Conservation (phyloP, 768 basidiomycete species). For the Cystobasidium tubakii region DNA sequence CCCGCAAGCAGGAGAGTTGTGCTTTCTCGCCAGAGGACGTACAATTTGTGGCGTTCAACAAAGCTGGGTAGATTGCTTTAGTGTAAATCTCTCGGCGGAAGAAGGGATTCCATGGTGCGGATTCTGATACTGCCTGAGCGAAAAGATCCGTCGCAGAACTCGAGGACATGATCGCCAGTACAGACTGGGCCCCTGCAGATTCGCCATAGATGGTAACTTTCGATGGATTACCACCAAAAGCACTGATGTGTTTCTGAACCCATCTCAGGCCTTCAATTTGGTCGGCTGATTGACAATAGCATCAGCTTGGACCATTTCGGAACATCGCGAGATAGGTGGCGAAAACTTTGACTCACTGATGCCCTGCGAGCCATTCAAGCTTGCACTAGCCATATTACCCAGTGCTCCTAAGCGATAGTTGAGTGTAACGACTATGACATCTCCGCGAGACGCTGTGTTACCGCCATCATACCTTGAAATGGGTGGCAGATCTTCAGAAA, state of each 20-base stretch:
- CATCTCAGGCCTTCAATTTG: constrained; percentile 42
- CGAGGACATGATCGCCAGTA: constrained; percentile 32
- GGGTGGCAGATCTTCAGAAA: not conserved
- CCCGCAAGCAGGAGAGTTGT: constrained; percentile 15
- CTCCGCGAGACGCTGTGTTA: constrained; percentile 36
- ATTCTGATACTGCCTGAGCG: constrained; percentile 23
- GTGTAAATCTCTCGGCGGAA: constrained; percentile 8
- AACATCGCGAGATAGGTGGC: too few species aligned
- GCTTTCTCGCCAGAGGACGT: not conserved
- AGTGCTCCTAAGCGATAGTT: constrained; percentile 40
- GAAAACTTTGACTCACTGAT: constrained; percentile 24
- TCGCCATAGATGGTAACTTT: constrained; percentile 59
- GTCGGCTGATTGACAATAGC: constrained; percentile 35
- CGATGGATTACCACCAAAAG: constrained; percentile 48
- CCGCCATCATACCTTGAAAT: constrained; percentile 35
- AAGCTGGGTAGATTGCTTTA: constrained; percentile 14
- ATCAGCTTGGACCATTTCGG: too few species aligned
- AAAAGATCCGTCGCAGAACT: constrained; percentile 35
- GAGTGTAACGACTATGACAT: constrained; percentile 42
- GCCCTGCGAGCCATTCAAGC: constrained; percentile 21
- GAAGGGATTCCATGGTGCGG: constrained; percentile 36
- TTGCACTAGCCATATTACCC: constrained; percentile 29
- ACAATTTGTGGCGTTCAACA: constrained; percentile 25
- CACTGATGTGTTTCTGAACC: constrained; percentile 47
- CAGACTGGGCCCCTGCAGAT: constrained; percentile 54